These are phyloP conservation scores for Osmanthus fragrans DNA, from an alignment of 257 asterid species.

Conservation along the genomic window DNA sequence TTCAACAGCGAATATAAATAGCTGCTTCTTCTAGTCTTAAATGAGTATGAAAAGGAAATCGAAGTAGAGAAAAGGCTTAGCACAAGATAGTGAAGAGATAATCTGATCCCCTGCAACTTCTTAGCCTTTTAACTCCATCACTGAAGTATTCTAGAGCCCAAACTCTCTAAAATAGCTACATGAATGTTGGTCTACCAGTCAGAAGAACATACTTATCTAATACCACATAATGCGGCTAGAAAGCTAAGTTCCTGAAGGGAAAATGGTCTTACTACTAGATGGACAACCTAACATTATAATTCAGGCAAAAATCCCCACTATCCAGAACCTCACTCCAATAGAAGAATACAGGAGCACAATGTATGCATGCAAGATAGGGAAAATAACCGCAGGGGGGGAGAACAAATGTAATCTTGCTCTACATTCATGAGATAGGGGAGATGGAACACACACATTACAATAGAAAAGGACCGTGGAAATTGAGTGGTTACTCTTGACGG, in stretches of 20 bases:
- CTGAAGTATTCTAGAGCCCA: background rate
- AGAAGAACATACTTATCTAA: background rate
- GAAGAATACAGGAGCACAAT: conserved; percentile 5
- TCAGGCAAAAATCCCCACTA: conserved; percentile 3
- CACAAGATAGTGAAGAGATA: background rate
- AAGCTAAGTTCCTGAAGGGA: background rate
- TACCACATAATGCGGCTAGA: background rate
- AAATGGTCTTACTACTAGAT: background rate
- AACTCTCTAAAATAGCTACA: background rate
- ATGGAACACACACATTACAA: background rate
- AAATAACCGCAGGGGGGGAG: background rate
- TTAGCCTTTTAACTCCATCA: background rate
- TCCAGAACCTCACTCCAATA: conserved; percentile 3
- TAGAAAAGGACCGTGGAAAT: background rate
- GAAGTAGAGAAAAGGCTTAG: background rate
- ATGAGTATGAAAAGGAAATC: background rate
- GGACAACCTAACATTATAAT: conserved; percentile 16
- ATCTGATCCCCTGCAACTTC: background rate
- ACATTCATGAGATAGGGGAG: conserved; percentile 16
- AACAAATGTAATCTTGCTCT: conserved; percentile 8
- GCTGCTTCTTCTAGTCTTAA: background rate
- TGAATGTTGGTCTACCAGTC: background rate
- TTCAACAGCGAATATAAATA: background rate
- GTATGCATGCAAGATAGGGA: conserved; percentile 7
- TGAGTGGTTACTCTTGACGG: conserved; percentile 17